Evolutionary conservation across 371 early-diverging fungal genomes (phyloP).

Genomic region (Mortierella sp.): DNA sequence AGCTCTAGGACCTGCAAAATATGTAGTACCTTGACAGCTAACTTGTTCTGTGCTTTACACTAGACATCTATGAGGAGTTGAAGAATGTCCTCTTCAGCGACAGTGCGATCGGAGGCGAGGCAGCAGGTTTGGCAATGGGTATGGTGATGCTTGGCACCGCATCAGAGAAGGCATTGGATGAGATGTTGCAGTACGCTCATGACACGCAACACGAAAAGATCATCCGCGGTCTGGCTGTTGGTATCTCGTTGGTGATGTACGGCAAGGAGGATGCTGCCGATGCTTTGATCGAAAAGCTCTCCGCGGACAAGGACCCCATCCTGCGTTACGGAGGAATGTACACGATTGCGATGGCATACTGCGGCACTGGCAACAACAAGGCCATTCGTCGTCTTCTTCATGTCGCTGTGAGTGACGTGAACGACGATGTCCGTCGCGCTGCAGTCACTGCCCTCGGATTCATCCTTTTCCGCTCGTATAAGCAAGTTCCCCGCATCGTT

Average conservation of each 20-base stretch:
- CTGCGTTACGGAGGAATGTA: conserved; percentile 97
- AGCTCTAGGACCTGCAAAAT: background rate
- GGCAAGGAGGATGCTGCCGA: conserved; percentile 96
- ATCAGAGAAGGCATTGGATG: conserved; percentile 84
- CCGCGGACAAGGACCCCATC: conserved; percentile 94
- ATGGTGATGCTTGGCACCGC: conserved; percentile 96
- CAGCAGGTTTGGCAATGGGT: conserved; percentile 98
- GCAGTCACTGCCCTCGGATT: conserved; percentile 98
- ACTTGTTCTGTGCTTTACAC: background rate
- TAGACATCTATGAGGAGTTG: conserved; percentile 86
- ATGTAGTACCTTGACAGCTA: background rate
- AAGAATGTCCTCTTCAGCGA: conserved; percentile 92
- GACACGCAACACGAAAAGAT: conserved; percentile 99
- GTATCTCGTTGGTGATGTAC: conserved; percentile 95
- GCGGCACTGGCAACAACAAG: conserved; percentile 97
- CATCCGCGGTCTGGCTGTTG: conserved; percentile 94
- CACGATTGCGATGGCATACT: conserved; percentile 97
- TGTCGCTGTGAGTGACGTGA: conserved; percentile 97
- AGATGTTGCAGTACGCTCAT: conserved; percentile 95
- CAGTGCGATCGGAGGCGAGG: conserved; percentile 97
- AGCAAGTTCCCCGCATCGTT: conserved; percentile 96
- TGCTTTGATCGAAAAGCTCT: conserved; percentile 81
- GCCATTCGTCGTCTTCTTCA: conserved; percentile 95
- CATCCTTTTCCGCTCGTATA: conserved; percentile 88
- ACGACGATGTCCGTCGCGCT: conserved; percentile 98